A percentile compares a stretch with the other conserved stretches of the same genome.
phyloP scores from a whole-genome alignment of 2,329 filamentous ascomycete species.

The Raffaelea albimanens region DNA sequence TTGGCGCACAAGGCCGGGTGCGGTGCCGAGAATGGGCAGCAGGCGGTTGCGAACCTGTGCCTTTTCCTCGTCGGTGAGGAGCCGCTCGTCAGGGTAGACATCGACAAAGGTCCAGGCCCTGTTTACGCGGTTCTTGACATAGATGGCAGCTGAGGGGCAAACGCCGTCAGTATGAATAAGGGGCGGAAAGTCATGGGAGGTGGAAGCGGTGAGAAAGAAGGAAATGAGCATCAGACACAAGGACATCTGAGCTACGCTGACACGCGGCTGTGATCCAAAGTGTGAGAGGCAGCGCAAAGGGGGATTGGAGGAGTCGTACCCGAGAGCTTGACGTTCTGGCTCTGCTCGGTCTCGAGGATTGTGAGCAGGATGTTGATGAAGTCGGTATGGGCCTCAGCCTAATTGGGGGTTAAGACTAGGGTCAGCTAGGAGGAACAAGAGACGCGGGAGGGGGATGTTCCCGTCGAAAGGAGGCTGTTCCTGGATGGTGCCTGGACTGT shows the following conservation, averaged over 20 bases:
- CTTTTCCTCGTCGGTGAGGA: constrained; percentile 86
- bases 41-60: constrained; percentile 76
- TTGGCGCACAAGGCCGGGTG: constrained; percentile 72
- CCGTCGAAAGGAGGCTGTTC: too few relatives aligned
- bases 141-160: constrained; percentile 66
- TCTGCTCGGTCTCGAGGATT: constrained; percentile 82
- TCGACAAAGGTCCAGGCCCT: constrained; percentile 79
- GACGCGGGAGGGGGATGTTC: too few relatives aligned
- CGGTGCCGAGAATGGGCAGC: constrained; percentile 77
- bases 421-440: too few relatives aligned
- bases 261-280: too few relatives aligned
- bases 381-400: constrained; percentile 85
- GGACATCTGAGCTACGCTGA: constrained; percentile 4
- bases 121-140: constrained; percentile 95
- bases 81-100: constrained; percentile 60
- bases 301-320: constrained; percentile 51
- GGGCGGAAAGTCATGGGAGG: not conserved
- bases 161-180: not conserved
- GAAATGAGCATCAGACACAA: not conserved
- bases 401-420: too few relatives aligned
- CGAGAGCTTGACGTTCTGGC: constrained; percentile 74
- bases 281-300: constrained; percentile 17
- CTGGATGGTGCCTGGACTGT: too few relatives aligned
- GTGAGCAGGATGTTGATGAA: constrained; percentile 88
- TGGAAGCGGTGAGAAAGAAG: not conserved